phyloP scores from a whole-genome alignment of 257 asterid genomes.

The Nicotiana noctiflora region DNA sequence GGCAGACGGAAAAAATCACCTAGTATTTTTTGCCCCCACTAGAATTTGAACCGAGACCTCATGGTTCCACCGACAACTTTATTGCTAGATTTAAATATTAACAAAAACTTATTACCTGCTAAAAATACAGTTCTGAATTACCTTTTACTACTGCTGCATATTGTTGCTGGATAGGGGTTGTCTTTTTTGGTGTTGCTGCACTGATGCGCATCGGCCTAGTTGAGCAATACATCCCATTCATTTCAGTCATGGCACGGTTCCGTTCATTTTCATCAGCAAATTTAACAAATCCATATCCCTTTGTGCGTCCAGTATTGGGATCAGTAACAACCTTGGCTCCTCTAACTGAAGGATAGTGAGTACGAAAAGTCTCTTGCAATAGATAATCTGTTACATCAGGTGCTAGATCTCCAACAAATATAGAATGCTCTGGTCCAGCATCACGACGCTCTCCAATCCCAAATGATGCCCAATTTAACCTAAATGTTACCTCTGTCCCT shows the following conservation, averaged over 20 bases:
- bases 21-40: too few relatives aligned
- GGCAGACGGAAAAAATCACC: too few relatives aligned
- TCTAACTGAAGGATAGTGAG: slow-evolving; percentile 80
- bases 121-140: not conserved
- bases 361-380: slow-evolving; percentile 89
- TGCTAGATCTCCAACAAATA: slow-evolving; percentile 96
- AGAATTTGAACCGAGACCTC: too few relatives aligned
- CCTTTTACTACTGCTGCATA: slow-evolving; percentile 78
- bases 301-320: slow-evolving; percentile 96
- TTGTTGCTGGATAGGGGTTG: slow-evolving; percentile 51
- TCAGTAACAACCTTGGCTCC: slow-evolving; percentile 98
- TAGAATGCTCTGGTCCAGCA: slow-evolving; percentile 90
- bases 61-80: not conserved
- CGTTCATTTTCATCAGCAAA: slow-evolving; percentile 88
- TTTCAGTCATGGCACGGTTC: slow-evolving; percentile 93
- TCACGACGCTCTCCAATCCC: slow-evolving; percentile 91
- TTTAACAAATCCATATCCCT: slow-evolving; percentile 98
- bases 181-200: slow-evolving; percentile 98
- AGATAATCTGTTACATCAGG: slow-evolving; percentile 96
- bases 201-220: slow-evolving; percentile 98
- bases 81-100: not conserved
- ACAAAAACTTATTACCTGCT: not conserved
- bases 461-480: slow-evolving; percentile 98
- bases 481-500: slow-evolving; percentile 85
- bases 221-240: slow-evolving; percentile 96